Evolutionary conservation across 116 monocot species (phyloP).

Genomic region (Trichopus zeylanicus): DNA sequence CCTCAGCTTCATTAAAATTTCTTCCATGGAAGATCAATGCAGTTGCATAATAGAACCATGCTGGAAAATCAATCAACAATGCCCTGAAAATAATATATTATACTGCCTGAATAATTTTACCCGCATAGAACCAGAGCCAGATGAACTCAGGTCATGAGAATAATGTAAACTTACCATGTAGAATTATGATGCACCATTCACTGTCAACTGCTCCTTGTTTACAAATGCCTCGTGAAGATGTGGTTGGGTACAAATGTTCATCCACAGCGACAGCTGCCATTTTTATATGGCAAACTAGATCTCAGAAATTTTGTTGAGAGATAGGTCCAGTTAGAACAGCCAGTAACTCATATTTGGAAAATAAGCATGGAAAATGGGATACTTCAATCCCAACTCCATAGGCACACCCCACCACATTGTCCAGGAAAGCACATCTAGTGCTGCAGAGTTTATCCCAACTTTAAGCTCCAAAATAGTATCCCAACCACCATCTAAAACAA

Average conservation of each 20-base stretch:
- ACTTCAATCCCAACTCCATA: conserved; percentile 52
- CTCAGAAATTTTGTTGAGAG: conserved; percentile 45
- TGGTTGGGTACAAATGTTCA: conserved; percentile 8
- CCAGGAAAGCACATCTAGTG: conserved; percentile 62
- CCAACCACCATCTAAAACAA: conserved; percentile 53
- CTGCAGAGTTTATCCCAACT: conserved; percentile 40
- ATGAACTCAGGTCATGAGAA: background rate
- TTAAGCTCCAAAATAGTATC: conserved; percentile 50
- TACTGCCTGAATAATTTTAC: background rate
- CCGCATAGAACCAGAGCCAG: background rate
- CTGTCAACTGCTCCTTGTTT: conserved; percentile 7
- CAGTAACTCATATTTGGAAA: conserved; percentile 46
- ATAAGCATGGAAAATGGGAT: conserved; percentile 53
- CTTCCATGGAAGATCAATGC: conserved; percentile 37
- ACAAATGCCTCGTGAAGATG: background rate
- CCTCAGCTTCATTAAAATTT: conserved; percentile 8
- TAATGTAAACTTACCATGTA: conserved; percentile 37
- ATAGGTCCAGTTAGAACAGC: conserved; percentile 38
- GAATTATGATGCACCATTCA: conserved; percentile 39
- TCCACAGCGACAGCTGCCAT: conserved; percentile 2
- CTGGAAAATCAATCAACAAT: conserved; percentile 65
- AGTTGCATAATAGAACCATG: conserved; percentile 75
- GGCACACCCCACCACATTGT: conserved; percentile 73
- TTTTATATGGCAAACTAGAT: conserved; percentile 39
- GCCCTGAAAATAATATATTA: conserved; percentile 46